These are phyloP conservation scores for Globisporangium uncinulatum DNA, from an alignment of 352 stramenopile genomes.

Conservation along the genomic window DNA sequence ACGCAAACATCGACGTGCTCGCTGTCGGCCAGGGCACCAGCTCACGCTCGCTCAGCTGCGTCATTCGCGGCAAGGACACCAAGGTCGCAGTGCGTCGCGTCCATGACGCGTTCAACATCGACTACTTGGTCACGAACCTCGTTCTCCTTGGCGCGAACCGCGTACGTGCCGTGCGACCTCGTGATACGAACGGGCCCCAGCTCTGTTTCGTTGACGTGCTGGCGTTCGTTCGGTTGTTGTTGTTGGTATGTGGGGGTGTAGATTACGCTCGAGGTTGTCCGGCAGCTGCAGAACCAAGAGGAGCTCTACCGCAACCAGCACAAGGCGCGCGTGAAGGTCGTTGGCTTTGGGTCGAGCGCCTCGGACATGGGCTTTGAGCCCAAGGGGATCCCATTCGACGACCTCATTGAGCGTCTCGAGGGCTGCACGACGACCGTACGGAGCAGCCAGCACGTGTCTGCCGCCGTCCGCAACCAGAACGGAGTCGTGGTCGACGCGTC, in stretches of 20 bases:
- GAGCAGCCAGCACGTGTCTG: no score
- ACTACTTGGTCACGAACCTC: conserved; percentile 66
- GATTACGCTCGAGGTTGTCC: conserved; percentile 59
- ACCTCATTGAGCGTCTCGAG: conserved; percentile 35
- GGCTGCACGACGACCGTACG: conserved; percentile 22
- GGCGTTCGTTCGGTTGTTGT: neutral
- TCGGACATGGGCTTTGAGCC: conserved; percentile 51
- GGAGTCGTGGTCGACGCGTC: conserved; percentile 27
- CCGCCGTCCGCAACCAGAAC: neutral
- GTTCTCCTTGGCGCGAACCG: conserved; percentile 69
- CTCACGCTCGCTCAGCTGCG: conserved; percentile 70
- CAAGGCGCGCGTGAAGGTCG: conserved; percentile 59
- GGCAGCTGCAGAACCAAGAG: conserved; percentile 53
- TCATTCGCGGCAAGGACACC: conserved; percentile 60
- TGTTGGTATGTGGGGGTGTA: conserved; percentile 6
- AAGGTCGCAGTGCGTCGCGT: conserved; percentile 74
- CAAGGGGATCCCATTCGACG: conserved; percentile 43
- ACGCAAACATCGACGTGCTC: conserved; percentile 62
- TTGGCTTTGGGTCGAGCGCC: conserved; percentile 66
- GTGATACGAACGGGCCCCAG: no score
- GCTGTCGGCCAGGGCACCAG: conserved; percentile 74
- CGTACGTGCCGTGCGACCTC: conserved; percentile 12
- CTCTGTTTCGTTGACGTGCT: no score
- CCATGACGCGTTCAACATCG: conserved; percentile 79
- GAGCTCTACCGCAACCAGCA: conserved; percentile 62